Percentiles rank a stretch among this genome's conserved stretches.
Conservation (phyloP, 78 protist species). For the Cavenderia fasciculata region DNA sequence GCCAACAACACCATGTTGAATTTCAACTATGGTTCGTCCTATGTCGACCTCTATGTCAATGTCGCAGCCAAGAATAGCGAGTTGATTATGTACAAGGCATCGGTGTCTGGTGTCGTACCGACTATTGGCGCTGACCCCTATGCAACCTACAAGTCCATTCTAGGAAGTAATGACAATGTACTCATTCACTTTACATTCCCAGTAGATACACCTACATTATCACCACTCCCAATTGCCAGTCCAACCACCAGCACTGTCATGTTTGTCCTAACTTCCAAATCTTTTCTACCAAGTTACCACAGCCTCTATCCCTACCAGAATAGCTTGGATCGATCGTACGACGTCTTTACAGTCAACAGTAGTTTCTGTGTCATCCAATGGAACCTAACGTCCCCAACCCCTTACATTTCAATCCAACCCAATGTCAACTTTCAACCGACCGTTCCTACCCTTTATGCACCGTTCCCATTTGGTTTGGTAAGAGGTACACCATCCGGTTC, state of each 20-base stretch:
- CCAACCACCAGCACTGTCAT: not conserved
- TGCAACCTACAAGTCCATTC: not conserved
- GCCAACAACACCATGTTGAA: too few species aligned
- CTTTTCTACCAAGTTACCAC: not conserved
- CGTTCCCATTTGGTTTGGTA: not conserved
- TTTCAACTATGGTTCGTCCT: too few species aligned
- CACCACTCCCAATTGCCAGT: not conserved
- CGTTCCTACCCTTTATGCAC: not conserved
- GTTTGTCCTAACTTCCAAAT: not conserved
- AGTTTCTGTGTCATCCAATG: too few species aligned
- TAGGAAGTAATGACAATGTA: not conserved
- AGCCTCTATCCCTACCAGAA: not conserved
- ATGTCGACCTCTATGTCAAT: conserved; percentile 1
- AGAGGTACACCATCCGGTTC: not conserved
- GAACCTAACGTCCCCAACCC: not conserved
- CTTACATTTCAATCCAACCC: not conserved
- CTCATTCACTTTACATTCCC: not conserved
- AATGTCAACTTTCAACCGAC: not conserved
- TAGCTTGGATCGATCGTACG: not conserved
- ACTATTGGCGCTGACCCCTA: not conserved
- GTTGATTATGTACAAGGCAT: not conserved
- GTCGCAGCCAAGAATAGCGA: not conserved
- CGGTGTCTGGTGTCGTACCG: not conserved
- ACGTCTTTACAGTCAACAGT: not conserved
- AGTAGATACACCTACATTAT: not conserved